Evolutionary conservation across 148 eudicot genomes (phyloP).

Genomic region (Chenopodium quinoa): DNA sequence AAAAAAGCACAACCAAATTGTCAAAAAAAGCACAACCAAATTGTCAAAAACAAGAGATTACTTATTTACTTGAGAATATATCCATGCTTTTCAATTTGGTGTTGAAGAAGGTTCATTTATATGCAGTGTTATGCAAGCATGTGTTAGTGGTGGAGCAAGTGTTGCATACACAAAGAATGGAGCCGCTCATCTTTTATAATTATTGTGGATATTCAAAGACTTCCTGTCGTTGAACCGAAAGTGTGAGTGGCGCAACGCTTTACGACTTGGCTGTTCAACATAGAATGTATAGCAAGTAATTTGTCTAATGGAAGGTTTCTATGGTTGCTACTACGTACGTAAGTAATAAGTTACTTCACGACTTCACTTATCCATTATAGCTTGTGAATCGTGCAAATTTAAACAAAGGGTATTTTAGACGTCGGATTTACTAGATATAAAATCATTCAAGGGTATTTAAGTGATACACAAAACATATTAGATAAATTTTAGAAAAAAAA

Average conservation of each 20-base stretch:
- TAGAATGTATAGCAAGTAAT: not conserved
- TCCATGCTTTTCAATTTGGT: not conserved
- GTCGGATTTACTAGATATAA: no score
- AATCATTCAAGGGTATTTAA: no score
- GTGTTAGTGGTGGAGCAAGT: conserved; percentile 6
- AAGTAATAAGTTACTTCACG: no score
- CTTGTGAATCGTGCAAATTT: no score
- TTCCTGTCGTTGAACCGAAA: conserved; percentile 6
- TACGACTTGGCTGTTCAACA: conserved; percentile 8
- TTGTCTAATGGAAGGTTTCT: not conserved
- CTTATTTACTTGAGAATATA: not conserved
- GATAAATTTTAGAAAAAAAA: no score
- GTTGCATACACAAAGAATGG: not conserved
- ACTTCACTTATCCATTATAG: no score
- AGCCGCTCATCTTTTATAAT: not conserved
- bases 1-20: not conserved
- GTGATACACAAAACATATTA: no score
- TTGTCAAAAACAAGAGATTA: conserved; percentile 1
- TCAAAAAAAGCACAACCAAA: not conserved
- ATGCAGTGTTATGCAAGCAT: not conserved
- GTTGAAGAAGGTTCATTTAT: not conserved
- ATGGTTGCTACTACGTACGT: not conserved
- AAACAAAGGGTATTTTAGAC: no score
- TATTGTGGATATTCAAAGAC: not conserved
- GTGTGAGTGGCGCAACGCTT: conserved; percentile 1